Conservation (phyloP, 768 basidiomycete genomes). For the Gloeophyllum trabeum region DNA sequence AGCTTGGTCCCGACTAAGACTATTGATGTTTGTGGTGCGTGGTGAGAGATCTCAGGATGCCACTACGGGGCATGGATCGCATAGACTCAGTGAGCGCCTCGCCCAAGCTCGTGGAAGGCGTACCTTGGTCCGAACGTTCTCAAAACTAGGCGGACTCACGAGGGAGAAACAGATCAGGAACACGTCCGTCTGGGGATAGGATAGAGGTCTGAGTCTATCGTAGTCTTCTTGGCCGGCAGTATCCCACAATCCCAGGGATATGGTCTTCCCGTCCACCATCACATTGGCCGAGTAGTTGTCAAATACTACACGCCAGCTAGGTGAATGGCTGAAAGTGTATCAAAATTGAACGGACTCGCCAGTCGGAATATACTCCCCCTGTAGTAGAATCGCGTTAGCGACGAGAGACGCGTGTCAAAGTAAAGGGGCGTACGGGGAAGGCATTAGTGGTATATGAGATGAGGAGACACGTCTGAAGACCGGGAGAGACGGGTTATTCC, state of each 20-base stretch:
- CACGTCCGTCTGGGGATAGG: slow-evolving; percentile 98
- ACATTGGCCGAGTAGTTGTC: slow-evolving; percentile 99
- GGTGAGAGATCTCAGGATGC: slow-evolving; percentile 96
- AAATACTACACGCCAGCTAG: slow-evolving; percentile 51
- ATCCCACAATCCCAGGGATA: slow-evolving; percentile 98
- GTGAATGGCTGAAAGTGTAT: neutral
- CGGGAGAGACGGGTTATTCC: slow-evolving; percentile 10
- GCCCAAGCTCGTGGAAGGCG: slow-evolving; percentile 16
- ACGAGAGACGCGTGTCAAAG: slow-evolving; percentile 3
- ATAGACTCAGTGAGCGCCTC: slow-evolving; percentile 1
- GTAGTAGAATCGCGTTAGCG: slow-evolving; percentile 10
- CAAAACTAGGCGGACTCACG: slow-evolving; percentile 95
- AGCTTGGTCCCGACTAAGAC: slow-evolving; percentile 96
- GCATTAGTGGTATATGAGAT: slow-evolving; percentile 99
- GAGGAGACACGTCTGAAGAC: slow-evolving; percentile 82
- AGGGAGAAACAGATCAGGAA: slow-evolving; percentile 99
- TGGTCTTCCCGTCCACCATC: slow-evolving; percentile 98
- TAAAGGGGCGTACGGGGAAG: slow-evolving; percentile 61
- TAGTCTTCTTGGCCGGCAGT: slow-evolving; percentile 99
- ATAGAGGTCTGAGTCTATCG: slow-evolving; percentile 92
- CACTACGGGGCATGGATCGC: slow-evolving; percentile 38
- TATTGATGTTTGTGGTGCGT: slow-evolving; percentile 88
- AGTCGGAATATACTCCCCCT: slow-evolving; percentile 97
- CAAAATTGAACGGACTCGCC: slow-evolving; percentile 32
- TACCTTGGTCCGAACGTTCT: slow-evolving; percentile 97